Conservation (phyloP, 805 yeast species). For the Kregervanrija pseudodelftensis region DNA sequence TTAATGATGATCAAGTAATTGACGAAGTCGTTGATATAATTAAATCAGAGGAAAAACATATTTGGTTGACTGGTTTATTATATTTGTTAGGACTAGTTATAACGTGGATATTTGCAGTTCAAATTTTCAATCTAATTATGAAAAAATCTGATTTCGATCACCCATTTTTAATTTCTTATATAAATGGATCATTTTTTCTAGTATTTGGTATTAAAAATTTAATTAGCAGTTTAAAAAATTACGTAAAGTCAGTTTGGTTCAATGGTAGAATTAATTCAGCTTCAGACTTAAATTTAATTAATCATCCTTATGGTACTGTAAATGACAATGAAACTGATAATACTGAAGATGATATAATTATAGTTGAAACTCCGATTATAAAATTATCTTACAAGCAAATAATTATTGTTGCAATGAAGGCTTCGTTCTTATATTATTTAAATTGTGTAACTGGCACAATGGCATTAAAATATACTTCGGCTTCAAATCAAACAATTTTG, state of each 20-base stretch:
- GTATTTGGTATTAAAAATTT: slow-evolving; percentile 38
- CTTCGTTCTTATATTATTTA: slow-evolving; percentile 34
- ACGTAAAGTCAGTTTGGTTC: background rate
- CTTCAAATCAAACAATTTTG: slow-evolving; percentile 45
- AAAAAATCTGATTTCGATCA: slow-evolving; percentile 42
- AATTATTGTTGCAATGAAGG: slow-evolving; percentile 30
- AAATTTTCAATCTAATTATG: slow-evolving; percentile 40
- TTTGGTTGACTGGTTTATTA: slow-evolving; percentile 38
- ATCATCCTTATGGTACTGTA: slow-evolving; percentile 6
- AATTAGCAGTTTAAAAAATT: background rate
- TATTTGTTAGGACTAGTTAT: slow-evolving; percentile 34
- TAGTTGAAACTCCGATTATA: slow-evolving; percentile 17
- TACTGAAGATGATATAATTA: background rate
- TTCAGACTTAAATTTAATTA: background rate
- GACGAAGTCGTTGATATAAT: slow-evolving; percentile 28
- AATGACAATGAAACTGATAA: background rate
- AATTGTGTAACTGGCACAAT: slow-evolving; percentile 35
- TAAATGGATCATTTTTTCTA: slow-evolving; percentile 41
- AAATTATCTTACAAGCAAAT: slow-evolving; percentile 26
- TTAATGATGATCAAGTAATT: slow-evolving; percentile 18
- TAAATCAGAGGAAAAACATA: slow-evolving; percentile 30
- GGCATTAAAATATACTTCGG: slow-evolving; percentile 43
- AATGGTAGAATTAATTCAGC: background rate
- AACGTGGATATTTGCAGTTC: slow-evolving; percentile 44
- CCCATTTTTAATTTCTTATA: slow-evolving; percentile 40